These are phyloP conservation scores for Mucor indicus DNA, from an alignment of 371 early-diverging fungal genomes.

Conservation along the genomic window DNA sequence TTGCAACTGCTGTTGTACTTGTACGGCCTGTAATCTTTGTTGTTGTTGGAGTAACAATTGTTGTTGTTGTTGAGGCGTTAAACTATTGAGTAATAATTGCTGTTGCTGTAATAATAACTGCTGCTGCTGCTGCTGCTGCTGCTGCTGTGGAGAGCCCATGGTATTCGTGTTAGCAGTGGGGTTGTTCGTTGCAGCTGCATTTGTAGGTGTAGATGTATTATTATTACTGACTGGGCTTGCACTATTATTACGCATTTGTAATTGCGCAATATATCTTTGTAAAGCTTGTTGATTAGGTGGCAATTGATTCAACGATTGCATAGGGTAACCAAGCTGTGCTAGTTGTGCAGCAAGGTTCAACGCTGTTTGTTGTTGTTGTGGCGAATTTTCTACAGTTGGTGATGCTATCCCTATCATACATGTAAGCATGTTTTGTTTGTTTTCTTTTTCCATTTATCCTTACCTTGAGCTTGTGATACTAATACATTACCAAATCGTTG, in stretches of 20 bases:
- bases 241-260: constrained; percentile 32
- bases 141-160: constrained; percentile 1
- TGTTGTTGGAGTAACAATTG: constrained; percentile 13
- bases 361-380: constrained; percentile 23
- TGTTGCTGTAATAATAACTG: background rate
- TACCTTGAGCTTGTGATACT: constrained; percentile 24
- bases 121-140: constrained; percentile 4
- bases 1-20: constrained; percentile 16
- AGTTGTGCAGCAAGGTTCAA: constrained; percentile 37
- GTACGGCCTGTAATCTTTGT: constrained; percentile 16
- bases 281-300: constrained; percentile 36
- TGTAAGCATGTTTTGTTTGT: background rate
- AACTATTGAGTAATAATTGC: background rate
- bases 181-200: background rate
- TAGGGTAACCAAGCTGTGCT: constrained; percentile 38
- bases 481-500: constrained; percentile 22
- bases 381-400: constrained; percentile 9
- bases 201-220: constrained; percentile 1
- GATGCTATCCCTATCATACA: constrained; percentile 11
- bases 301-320: constrained; percentile 23
- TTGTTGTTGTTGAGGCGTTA: constrained; percentile 1
- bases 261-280: constrained; percentile 38
- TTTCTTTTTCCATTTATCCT: background rate
- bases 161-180: background rate
- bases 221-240: no score